Base-by-base conservation (phyloP, 2,329 filamentous ascomycete genomes). In the Cladophialophora chaetospira region DNA sequence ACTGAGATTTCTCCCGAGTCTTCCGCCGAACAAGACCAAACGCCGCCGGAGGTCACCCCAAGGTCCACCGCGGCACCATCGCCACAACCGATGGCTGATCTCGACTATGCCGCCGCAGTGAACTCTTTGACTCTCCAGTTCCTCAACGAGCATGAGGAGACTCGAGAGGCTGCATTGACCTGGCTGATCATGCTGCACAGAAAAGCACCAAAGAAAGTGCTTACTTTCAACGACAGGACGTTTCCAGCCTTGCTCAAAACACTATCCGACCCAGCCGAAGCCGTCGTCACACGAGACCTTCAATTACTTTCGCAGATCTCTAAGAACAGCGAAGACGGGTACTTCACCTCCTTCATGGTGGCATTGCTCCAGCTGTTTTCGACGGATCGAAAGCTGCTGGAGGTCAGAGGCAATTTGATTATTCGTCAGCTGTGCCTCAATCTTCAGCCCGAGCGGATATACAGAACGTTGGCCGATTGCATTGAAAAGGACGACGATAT, bases 121-220 rank as follows among this genome's bases (percentile, higher is more conserved):
- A 95, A 88, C 72, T 94, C 93, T 6, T 81, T 99, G 36, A 99
- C 93, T 0, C 75, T 97, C 5, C 85, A 97, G 51, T 97, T 99
- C 68, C 77, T 99, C 50, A 97, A 99, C 68, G 93, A 99, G 66
- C 91, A 97, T 69, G 95, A 99, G 76, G 91, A 90, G 25, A 99
- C 94, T 2, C 85, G 94, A 59, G 92, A 97, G 25, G 93, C 92
- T 33, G 92, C 94, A 13, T 78, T 99, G 59, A 93, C 89, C 4
- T 99, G 94, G 94, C 81, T 99, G 55, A 94, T 97, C 57, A 97
- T 97, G 93, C 80, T 99, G 36, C 94, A 99, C 71, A 85, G 90
- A 62, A 97, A 97, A 77, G 93, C 94, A 2, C 94, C 94, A 0
- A 84, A 88, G 51, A 97, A 96, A 71, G 89, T 96, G 11, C 81